Evolutionary conservation across 1,139 yeast species (phyloP), one percentile per base, ranked within the genome.

Genomic region (Arxiozyma slooffiae): DNA sequence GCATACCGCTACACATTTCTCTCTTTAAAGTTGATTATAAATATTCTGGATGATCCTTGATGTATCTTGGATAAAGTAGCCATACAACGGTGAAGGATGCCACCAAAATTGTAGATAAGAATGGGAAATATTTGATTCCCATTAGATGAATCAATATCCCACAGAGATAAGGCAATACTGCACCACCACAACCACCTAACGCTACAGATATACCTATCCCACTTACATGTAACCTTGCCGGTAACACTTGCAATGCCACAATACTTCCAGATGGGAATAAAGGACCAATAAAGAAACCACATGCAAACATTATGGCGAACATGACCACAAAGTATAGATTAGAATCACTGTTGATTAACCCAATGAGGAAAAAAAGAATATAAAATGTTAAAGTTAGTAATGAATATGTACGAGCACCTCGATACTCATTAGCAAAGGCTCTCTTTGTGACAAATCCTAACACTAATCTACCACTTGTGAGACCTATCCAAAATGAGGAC

Each of bases 171-270:
- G 94, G 90, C 11, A 86, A 57, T 0, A 79, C 74, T 0, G 95
- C 95, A 11, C 85, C 87, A 1, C 94, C 95, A 14, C 84, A 81
- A 4, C 90, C 89, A 5, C 94, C 94, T 55, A 86, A 67, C 0
- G 95, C 89, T 50, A 90, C 81, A 22, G 84, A 79, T 49, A 85
- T 74, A 0, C 95, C 94, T 7, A 87, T 75, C 0, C 89, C 92
- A 8, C 80, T 70, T 9, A 85, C 78, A 53, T 85, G 88, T 51
- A 75, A 68, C 47, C 74, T 74, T 24, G 71, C 68, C 0, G 95
- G 95, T 44, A 87, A 66, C 2, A 80, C 70, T 48, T 80, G 79
- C 48, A 85, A 67, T 5, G 88, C 74, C 7, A 85, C 75, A 14
- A 85, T 78, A 50, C 85, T 79, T 0, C 85, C 79, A 9, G 92